phyloP scores from a whole-genome alignment of 2,329 filamentous ascomycete species.

The Pseudogymnoascus sp. region DNA sequence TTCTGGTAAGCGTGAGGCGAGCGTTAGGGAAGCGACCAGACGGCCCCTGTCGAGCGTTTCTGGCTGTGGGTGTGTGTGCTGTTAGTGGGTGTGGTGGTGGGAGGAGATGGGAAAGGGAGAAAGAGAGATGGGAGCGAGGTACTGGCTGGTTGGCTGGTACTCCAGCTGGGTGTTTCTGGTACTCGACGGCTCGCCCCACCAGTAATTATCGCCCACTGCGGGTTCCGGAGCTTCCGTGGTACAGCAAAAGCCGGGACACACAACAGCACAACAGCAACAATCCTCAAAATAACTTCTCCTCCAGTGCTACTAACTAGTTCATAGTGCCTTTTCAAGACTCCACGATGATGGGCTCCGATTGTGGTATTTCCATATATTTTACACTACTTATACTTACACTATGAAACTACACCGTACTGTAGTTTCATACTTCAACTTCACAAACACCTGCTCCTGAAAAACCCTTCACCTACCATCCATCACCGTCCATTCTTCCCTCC shows the following conservation, averaged over 20 bases:
- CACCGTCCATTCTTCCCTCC: background rate
- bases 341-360: background rate
- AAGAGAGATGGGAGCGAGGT: no score
- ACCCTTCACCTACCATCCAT: background rate
- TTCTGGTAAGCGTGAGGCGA: background rate
- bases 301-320: no score
- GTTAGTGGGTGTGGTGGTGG: background rate
- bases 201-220: background rate
- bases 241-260: background rate
- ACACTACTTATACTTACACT: background rate
- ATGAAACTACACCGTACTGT: no score
- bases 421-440: background rate
- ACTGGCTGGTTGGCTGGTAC: no score
- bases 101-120: no score
- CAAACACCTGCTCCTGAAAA: background rate
- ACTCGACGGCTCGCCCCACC: background rate
- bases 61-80: background rate
- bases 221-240: slow-evolving; percentile 4
- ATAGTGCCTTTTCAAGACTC: background rate
- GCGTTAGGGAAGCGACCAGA: background rate
- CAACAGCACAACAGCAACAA: background rate
- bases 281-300: background rate
- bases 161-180: background rate
- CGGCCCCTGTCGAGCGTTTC: background rate
- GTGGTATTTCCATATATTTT: background rate